Conservation (phyloP, 345 rosid species). For the Salix dunnii region DNA sequence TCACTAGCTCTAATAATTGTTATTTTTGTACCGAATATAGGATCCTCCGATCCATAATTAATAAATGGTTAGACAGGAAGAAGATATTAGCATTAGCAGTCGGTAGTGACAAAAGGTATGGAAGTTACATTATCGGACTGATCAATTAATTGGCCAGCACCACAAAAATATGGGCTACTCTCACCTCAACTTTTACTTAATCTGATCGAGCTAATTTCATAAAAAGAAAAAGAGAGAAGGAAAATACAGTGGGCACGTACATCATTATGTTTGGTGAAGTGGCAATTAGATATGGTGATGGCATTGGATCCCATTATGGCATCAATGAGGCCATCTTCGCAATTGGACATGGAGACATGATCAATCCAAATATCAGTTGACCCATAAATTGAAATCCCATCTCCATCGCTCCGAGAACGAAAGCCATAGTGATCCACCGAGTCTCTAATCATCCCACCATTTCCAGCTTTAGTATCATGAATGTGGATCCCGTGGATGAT, state of each 20-base stretch:
- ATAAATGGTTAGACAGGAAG: no score
- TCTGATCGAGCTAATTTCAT: no score
- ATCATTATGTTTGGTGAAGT: constrained; percentile 36
- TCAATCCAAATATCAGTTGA: constrained; percentile 38
- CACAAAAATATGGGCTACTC: no score
- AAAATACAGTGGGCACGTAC: constrained; percentile 1
- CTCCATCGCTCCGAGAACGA: constrained; percentile 34
- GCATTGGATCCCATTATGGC: constrained; percentile 38
- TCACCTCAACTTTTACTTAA: no score
- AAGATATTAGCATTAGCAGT: no score
- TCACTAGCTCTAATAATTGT: not conserved
- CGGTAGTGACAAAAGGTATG: no score
- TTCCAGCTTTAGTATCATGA: constrained; percentile 3
- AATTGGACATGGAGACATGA: constrained; percentile 37
- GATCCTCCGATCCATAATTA: no score
- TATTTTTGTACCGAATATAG: not conserved
- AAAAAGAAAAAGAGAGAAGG: not conserved
- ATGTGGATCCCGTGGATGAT: constrained; percentile 30
- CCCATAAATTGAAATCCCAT: constrained; percentile 42
- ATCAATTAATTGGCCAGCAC: no score
- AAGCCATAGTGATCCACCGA: constrained; percentile 20
- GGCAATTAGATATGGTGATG: constrained; percentile 44
- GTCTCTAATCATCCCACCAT: constrained; percentile 32
- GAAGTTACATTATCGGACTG: no score
- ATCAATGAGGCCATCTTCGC: constrained; percentile 46